These are phyloP conservation scores for Amoebophrya sp. DNA, from an alignment of 169 alveolate genomes.

Conservation along the genomic window DNA sequence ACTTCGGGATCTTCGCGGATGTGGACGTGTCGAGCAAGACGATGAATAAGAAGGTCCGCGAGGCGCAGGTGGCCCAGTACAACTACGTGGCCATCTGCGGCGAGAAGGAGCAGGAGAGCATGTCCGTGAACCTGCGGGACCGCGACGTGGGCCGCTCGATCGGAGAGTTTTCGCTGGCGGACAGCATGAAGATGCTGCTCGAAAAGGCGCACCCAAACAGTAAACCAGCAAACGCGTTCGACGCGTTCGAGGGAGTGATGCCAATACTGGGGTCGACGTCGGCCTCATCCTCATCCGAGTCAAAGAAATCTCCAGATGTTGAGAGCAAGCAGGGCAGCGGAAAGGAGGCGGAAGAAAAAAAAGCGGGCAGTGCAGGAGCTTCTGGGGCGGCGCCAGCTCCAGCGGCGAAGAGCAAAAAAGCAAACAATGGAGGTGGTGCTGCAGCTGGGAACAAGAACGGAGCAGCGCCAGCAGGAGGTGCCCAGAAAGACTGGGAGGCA, in stretches of 20 bases:
- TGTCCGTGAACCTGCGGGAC: constrained; percentile 65
- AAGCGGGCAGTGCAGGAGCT: neutral
- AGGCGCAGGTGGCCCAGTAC: constrained; percentile 83
- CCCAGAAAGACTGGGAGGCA: neutral
- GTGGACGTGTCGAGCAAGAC: constrained; percentile 76
- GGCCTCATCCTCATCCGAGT: too few relatives aligned
- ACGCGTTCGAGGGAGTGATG: neutral
- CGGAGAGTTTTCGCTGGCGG: neutral
- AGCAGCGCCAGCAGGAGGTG: too few relatives aligned
- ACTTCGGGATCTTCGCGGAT: constrained; percentile 32
- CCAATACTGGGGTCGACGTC: too few relatives aligned
- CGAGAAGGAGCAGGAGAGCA: constrained; percentile 76
- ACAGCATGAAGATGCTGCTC: constrained; percentile 2
- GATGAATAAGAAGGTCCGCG: constrained; percentile 87
- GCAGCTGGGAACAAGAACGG: too few relatives aligned
- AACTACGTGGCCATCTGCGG: constrained; percentile 92
- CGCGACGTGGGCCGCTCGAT: constrained; percentile 41
- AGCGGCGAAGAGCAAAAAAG: too few relatives aligned
- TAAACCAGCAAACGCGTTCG: neutral
- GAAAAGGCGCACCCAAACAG: neutral
- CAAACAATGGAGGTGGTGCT: too few relatives aligned
- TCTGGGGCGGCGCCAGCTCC: too few relatives aligned
- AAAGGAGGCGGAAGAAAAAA: neutral
- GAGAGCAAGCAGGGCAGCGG: too few relatives aligned
- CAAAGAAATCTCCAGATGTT: too few relatives aligned